Base-by-base conservation (phyloP, 805 yeast species). In the Starmerella scarabaei region DNA sequence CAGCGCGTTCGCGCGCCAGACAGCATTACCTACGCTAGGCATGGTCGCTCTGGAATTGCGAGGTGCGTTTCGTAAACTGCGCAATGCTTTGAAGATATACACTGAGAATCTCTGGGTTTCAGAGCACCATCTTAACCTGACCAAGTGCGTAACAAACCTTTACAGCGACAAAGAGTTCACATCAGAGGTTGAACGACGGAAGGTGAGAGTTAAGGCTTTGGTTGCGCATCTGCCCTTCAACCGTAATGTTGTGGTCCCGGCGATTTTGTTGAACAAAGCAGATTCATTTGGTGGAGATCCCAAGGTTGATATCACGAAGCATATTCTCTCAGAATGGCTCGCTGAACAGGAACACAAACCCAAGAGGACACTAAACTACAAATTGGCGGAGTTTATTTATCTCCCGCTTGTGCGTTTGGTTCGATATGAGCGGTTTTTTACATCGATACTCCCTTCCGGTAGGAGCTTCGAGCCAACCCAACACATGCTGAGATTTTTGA, bases 401-500 rank as follows among this genome's bases (percentile, higher is more conserved):
- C 29, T 37, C 2, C 51, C 51, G 1, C 30, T 47, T 16, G 12
- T 35, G 5, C 34, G 42, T 8, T 29, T 43, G 2, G 43, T 41
- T 3, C 35, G 44, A 15, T 37, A 32, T 19, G 52, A 47, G 24
- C 26, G 48, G 12, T 28, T 42, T 8, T 48, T 48, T 28, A 36
- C 43, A 3, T 32, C 45, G n/a, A 16, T 43, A 3, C 14, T 36
- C 17, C 18, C 27, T 5, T 11, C 33, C 8, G 32, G 41, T 27
- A 16, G 17, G 20, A 17, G 34, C 2, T 48, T 33, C 19, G 27
- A 24, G 8, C 28, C 39, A 4, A 15, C 40, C 3, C 23, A 23
- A 24, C 8, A 31, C 5, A 23, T 37, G 1, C 29, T 43, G n/a
- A 28, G 41, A 9, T 12, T 15, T 5, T 14, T 40, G 11, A 21